Conservation (phyloP, 805 yeast genomes). For the Kurtzmaniella cleridarum region DNA sequence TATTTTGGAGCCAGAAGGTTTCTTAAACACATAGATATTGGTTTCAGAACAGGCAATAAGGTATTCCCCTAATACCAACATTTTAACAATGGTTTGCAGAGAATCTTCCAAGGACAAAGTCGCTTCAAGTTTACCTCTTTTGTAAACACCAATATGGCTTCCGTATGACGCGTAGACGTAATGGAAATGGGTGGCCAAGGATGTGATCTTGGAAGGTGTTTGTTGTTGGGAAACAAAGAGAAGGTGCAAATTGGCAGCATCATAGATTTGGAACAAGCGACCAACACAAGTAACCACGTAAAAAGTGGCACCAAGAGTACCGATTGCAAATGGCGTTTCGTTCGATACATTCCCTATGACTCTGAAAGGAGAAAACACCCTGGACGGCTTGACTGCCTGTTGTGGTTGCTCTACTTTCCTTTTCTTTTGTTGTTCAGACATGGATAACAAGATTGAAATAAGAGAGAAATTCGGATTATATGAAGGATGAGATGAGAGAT, state of each 20-base stretch:
- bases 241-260: conserved; percentile 78
- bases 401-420: conserved; percentile 18
- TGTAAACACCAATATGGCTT: conserved; percentile 67
- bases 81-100: conserved; percentile 37
- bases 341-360: conserved; percentile 86
- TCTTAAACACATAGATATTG: conserved; percentile 50
- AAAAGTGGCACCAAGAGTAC: conserved; percentile 82
- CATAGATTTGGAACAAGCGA: conserved; percentile 84
- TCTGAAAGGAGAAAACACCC: conserved; percentile 79
- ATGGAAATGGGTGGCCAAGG: conserved; percentile 77
- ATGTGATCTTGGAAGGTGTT: conserved; percentile 63
- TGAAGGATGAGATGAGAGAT: not conserved
- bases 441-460: conserved; percentile 1
- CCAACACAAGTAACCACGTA: conserved; percentile 90
- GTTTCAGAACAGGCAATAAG: conserved; percentile 48
- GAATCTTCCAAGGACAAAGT: conserved; percentile 24
- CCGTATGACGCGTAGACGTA: conserved; percentile 76
- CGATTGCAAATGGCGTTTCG: conserved; percentile 78
- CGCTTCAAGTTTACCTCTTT: conserved; percentile 67
- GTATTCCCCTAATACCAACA: conserved; percentile 73
- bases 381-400: conserved; percentile 16
- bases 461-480: not conserved
- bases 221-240: conserved; percentile 81
- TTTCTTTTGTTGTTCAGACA: conserved; percentile 25
- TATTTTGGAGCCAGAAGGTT: conserved; percentile 35